Evolutionary conservation across 83 land plant genomes (phyloP), one percentile per base, ranked within the genome.

Genomic region (Picea abies): DNA sequence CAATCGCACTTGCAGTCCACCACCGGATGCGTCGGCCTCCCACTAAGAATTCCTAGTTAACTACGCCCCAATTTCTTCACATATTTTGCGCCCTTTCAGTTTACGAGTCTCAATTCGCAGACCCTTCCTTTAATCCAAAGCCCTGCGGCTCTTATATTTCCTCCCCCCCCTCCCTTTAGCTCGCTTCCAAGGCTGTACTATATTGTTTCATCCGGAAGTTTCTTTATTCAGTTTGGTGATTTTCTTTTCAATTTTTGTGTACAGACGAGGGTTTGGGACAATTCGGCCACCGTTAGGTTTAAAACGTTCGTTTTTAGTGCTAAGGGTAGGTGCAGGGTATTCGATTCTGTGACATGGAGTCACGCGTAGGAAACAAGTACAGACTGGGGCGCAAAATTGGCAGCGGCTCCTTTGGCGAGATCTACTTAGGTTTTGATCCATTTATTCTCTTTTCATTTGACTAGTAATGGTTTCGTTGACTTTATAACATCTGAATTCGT

Each of bases 371-470:
- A 1, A 67, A 71, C 22, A 81, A 81, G 44, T 81, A 73, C 58
- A 81, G 15, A 44, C 79, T 81, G 58, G 82, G 82, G 19, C 82
- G 82, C 52, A 81, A 73, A 67, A 70, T 81, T 67, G 82, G 82
- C 71, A 81, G 26, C 82, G 82, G 82, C 25, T 81, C 82, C 17
- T 81, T 81, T 22, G 82, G 82, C 2, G 82, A 81, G 29, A 81
- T 81, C 76, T 81, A 81, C 35, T 39, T 81, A 62, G 86, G 86
- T 85, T 47, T 19, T 56, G 58, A 77, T 35, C 63, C 25, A 1
- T 56, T 29, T 81, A 56, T 41, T 17, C 4, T 67, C 22, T 66
- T 68, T 32, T 8, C 4, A 15, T 68, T 9, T 26, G 16, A 5
- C 2, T 16, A 29, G 19, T 15, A 11, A 68, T 32, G 1, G 6